These are phyloP conservation scores for Rhododendron mucronatum DNA, from an alignment of 148 eudicot genomes.

Conservation along the genomic window DNA sequence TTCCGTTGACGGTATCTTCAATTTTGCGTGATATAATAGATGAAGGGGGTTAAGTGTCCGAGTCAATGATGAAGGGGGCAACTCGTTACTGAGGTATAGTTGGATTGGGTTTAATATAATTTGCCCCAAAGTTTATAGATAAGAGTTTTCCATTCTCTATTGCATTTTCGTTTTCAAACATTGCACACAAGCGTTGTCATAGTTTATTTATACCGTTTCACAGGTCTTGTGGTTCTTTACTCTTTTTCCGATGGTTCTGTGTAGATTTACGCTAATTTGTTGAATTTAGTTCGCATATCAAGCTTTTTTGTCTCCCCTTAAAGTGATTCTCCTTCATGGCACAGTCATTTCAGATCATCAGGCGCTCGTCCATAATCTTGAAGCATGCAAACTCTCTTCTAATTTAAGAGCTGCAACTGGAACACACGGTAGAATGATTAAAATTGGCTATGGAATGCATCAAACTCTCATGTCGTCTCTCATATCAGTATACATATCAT, in stretches of 20 bases:
- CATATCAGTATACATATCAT: slow-evolving; percentile 28
- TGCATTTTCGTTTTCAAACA: not conserved
- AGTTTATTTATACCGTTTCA: not conserved
- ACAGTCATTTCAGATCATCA: slow-evolving; percentile 32
- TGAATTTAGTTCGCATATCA: not conserved
- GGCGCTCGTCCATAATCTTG: slow-evolving; percentile 31
- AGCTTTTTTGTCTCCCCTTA: not conserved
- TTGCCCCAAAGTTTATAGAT: too few relatives aligned
- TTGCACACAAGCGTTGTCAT: not conserved
- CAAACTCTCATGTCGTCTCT: slow-evolving; percentile 35
- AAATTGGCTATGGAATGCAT: slow-evolving; percentile 44
- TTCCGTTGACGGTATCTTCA: too few relatives aligned
- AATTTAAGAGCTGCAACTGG: slow-evolving; percentile 26
- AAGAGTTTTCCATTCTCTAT: not conserved
- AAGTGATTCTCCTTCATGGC: not conserved
- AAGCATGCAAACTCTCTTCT: slow-evolving; percentile 34
- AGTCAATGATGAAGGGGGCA: too few relatives aligned
- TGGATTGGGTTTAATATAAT: too few relatives aligned
- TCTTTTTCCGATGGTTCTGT: not conserved
- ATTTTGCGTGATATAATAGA: too few relatives aligned
- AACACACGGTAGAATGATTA: slow-evolving; percentile 41
- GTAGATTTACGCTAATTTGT: not conserved
- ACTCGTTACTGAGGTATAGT: too few relatives aligned
- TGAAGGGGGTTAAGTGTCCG: too few relatives aligned
- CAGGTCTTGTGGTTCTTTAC: not conserved